Percentiles rank a stretch among this genome's conserved stretches.
Evolutionary conservation across 2,329 filamentous ascomycete genomes (phyloP).

Genomic region (Fusarium annulatum): DNA sequence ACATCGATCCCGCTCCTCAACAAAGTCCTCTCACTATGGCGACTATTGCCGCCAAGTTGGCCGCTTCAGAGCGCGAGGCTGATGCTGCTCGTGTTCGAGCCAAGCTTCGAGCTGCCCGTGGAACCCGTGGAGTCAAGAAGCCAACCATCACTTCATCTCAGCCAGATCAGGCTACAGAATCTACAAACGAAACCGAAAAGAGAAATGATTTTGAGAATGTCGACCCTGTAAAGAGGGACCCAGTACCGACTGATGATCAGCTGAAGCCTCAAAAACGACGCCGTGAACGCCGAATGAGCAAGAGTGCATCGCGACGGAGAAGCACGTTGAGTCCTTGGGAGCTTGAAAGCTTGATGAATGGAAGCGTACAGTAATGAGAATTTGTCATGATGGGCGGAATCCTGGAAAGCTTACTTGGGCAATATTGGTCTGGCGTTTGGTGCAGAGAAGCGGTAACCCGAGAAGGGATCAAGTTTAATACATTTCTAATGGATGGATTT

Average conservation of each 20-base stretch:
- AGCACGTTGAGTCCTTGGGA: conserved; percentile 83
- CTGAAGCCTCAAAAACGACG: conserved; percentile 57
- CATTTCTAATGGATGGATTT: conserved; percentile 14
- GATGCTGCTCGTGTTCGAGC: conserved; percentile 72
- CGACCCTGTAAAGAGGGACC: conserved; percentile 52
- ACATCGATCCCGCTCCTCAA: conserved; percentile 54
- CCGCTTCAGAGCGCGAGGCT: conserved; percentile 71
- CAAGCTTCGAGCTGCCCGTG: conserved; percentile 67
- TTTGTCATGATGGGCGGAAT: conserved; percentile 31
- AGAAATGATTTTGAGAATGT: conserved; percentile 40
- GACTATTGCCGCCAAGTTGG: conserved; percentile 71
- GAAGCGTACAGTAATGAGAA: conserved; percentile 55
- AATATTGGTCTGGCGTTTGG: conserved; percentile 40
- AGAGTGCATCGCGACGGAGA: conserved; percentile 70
- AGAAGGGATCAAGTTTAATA: conserved; percentile 14
- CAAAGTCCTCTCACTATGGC: conserved; percentile 71
- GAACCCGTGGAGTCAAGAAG: conserved; percentile 49
- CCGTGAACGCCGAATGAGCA: conserved; percentile 64
- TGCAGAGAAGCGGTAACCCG: conserved; percentile 28
- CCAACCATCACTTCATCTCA: conserved; percentile 42
- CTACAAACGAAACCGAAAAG: conserved; percentile 15
- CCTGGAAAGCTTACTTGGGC: conserved; percentile 31
- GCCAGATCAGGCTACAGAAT: conserved; percentile 22
- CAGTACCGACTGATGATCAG: conserved; percentile 29
- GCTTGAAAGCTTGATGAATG: conserved; percentile 71